A percentile compares a stretch with the other conserved stretches of the same genome.
phyloP scores from a whole-genome alignment of 1,139 yeast species.

The Blastobotrys elegans region DNA sequence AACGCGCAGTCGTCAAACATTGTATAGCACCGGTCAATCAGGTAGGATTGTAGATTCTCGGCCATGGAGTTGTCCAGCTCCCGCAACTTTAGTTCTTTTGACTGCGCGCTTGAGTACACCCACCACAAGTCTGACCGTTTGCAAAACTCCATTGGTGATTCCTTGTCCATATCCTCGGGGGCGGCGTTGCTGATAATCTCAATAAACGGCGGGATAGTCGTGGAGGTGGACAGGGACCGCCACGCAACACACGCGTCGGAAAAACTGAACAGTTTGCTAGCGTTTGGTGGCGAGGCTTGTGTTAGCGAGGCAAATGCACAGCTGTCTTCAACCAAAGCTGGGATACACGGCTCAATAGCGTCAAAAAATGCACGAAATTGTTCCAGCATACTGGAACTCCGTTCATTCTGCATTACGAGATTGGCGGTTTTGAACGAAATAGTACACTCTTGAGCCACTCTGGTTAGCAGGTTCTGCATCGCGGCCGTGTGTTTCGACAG shows the following conservation, averaged over 20 bases:
- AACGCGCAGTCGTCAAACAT: background rate
- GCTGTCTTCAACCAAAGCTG: background rate
- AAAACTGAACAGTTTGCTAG: background rate
- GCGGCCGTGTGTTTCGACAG: background rate
- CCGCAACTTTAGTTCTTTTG: no score
- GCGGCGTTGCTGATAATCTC: background rate
- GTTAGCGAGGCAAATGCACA: background rate
- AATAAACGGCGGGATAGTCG: background rate
- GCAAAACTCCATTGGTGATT: no score
- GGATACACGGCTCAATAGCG: background rate
- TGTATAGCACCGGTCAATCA: background rate
- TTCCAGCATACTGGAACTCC: background rate
- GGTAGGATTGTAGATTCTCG: background rate
- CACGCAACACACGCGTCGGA: background rate
- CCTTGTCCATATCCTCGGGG: background rate
- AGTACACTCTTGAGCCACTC: background rate
- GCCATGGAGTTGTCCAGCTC: background rate
- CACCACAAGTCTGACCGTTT: no score
- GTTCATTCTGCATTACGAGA: background rate
- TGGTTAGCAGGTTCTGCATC: background rate
- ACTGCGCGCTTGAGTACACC: no score
- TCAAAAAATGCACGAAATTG: background rate
- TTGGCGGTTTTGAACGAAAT: background rate
- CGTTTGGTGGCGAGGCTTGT: no score
- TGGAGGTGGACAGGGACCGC: background rate